phyloP scores from a whole-genome alignment of 345 rosid genomes.

The Rhizophora mangle region DNA sequence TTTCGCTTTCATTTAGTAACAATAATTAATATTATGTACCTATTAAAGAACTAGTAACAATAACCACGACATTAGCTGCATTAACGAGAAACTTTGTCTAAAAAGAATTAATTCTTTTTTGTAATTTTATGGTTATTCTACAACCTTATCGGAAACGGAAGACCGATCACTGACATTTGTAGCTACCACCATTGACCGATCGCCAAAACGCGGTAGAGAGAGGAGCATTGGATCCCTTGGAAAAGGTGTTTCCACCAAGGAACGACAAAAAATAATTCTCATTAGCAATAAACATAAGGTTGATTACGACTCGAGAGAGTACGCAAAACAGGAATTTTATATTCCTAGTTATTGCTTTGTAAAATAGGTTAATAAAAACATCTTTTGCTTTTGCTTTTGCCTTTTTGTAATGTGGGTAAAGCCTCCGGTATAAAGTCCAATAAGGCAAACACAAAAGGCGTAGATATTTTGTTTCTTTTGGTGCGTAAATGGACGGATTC shows the following conservation, averaged over 20 bases:
- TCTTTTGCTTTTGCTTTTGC: not conserved
- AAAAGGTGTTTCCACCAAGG: slow-evolving; percentile 12
- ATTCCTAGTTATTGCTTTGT: no score
- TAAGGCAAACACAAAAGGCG: not conserved
- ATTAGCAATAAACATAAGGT: slow-evolving; percentile 6
- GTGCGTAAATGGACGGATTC: slow-evolving; percentile 30
- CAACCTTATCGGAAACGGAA: no score
- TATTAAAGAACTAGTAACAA: no score
- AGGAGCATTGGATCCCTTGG: slow-evolving; percentile 34
- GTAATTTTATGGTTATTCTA: no score
- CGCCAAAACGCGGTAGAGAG: no score
- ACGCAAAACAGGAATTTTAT: not conserved
- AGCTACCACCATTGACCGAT: no score
- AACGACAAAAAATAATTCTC: not conserved
- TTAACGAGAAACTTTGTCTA: no score
- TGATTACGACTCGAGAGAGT: slow-evolving; percentile 26
- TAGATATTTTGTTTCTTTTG: slow-evolving; percentile 9
- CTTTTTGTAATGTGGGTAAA: slow-evolving; percentile 13
- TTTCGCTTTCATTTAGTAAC: no score
- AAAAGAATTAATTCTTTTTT: no score
- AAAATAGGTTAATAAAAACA: not conserved
- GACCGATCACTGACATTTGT: no score
- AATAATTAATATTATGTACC: no score
- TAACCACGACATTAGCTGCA: no score
- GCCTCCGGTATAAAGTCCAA: slow-evolving; percentile 1